phyloP scores from a whole-genome alignment of 139 green algal genomes.

The Tetradesmus obliquus region DNA sequence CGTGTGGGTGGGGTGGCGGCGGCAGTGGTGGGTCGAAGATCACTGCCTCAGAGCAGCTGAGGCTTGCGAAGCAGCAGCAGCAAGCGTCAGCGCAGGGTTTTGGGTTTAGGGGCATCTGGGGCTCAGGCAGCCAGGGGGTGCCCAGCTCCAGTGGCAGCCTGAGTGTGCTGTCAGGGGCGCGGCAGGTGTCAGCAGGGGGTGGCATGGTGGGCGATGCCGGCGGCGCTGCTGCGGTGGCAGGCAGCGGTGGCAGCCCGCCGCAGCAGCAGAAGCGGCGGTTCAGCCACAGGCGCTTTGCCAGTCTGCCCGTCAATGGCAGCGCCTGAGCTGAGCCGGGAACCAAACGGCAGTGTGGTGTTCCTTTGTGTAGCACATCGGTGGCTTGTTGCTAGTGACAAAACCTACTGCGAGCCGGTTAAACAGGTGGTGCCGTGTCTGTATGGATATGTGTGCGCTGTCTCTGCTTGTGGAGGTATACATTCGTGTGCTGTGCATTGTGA shows the following conservation, averaged over 20 bases:
- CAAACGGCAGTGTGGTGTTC: neutral
- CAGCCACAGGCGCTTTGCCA: conserved; percentile 36
- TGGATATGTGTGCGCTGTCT: neutral
- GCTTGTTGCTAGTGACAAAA: too few species aligned
- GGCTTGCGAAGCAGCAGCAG: conserved; percentile 1
- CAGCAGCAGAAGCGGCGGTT: conserved; percentile 27
- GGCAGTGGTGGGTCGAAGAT: neutral
- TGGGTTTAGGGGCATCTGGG: neutral
- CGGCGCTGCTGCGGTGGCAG: neutral
- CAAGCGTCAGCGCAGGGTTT: conserved; percentile 2
- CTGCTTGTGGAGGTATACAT: neutral
- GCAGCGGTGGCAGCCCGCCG: neutral
- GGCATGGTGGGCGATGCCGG: neutral
- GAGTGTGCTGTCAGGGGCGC: neutral
- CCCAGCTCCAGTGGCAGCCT: neutral
- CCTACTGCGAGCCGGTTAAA: too few species aligned
- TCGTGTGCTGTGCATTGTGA: neutral
- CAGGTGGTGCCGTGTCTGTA: too few species aligned
- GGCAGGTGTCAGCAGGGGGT: neutral
- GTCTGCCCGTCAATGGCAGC: neutral
- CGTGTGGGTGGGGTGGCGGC: neutral
- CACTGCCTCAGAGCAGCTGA: conserved; percentile 28
- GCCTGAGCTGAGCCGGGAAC: neutral
- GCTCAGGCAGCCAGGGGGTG: neutral
- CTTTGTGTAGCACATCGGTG: neutral